Base-by-base conservation (phyloP, 345 rosid genomes). In the Cardamine chenopodiifolia region DNA sequence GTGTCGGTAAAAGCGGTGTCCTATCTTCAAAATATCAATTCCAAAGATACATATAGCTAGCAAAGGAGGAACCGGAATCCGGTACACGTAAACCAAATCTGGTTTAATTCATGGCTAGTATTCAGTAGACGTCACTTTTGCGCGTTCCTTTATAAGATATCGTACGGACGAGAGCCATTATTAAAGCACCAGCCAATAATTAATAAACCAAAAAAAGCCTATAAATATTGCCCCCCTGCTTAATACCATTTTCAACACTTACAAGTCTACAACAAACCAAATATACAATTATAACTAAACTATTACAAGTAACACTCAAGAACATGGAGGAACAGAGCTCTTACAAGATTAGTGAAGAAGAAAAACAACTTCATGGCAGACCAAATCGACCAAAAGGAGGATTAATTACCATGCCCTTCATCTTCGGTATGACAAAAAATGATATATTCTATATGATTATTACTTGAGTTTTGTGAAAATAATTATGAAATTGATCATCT, bases 331-430 rank as follows among this genome's bases (percentile, higher is more conserved):
- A 68, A 3, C 70, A 53, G 59, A 68, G 61, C 47, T 68, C 79
- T 22, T 73, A 80, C 70, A 74, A 39, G 72, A 69, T 70, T 28
- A 70, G 53, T 60, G 76, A 77, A 58, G 75, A 75, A 72, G 82
- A 72, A 28, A 80, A 61, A 28, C 79, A 80, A 13, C 73, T 62
- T 66, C 74, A 71, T 74, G 72, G 68, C 20, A 70, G 49, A 40
- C 75, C 12, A 29, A 76, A 73, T 55, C 79, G 81, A 57, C 71
- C 62, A 64, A 80, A 85, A 68, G 91, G 92, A 37, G 95, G 95
- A 39, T 40, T 86, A 64, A 44, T 86, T 68, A 86, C 90, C 8
- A 89, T 89, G 95, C 95, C 95, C 66, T 89, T 86, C 86, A 89
- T 89, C 76, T 87, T 89, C 19, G 82, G 95, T 89, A 82, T 34